phyloP scores from a whole-genome alignment of 2,329 filamentous ascomycete species.

The Penicillium sp. region DNA sequence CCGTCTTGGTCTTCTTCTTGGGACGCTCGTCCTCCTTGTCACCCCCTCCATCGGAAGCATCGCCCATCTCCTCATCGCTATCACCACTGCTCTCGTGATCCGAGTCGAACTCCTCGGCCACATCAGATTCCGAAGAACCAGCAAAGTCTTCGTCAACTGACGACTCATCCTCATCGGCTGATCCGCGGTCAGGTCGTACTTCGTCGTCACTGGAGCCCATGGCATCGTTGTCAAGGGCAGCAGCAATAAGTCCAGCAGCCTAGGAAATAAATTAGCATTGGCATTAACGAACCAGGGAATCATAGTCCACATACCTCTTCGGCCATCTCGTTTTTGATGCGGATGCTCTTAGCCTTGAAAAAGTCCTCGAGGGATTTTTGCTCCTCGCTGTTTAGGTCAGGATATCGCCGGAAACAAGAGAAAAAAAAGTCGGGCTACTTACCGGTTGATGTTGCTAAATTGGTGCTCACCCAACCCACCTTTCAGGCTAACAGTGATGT shows the following conservation, averaged over 20 bases:
- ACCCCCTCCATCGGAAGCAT: slow-evolving; percentile 39
- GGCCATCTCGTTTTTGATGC: slow-evolving; percentile 98
- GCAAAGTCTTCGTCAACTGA: slow-evolving; percentile 95
- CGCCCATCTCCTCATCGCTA: slow-evolving; percentile 60
- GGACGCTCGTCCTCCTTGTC: slow-evolving; percentile 53
- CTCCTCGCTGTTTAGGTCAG: slow-evolving; percentile 63
- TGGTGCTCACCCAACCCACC: slow-evolving; percentile 82
- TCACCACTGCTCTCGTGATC: slow-evolving; percentile 81
- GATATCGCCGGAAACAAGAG: slow-evolving; percentile 2
- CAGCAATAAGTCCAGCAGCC: slow-evolving; percentile 65
- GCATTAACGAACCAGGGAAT: neutral
- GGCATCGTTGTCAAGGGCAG: slow-evolving; percentile 78
- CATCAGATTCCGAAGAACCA: slow-evolving; percentile 87
- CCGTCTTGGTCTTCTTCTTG: slow-evolving; percentile 62
- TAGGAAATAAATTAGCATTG: slow-evolving; percentile 32
- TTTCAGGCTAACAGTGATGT: slow-evolving; percentile 92
- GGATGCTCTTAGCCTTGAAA: slow-evolving; percentile 92
- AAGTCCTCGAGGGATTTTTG: slow-evolving; percentile 95
- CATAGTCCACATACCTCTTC: slow-evolving; percentile 68
- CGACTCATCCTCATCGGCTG: slow-evolving; percentile 93
- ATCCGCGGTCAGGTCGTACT: slow-evolving; percentile 73
- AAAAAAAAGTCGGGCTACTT: slow-evolving; percentile 17
- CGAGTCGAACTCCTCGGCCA: slow-evolving; percentile 93
- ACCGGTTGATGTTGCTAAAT: slow-evolving; percentile 98
- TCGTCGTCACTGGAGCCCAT: slow-evolving; percentile 81